Evolutionary conservation across 2,329 filamentous ascomycete genomes (phyloP).

Genomic region (Ceratocystis variospora): DNA sequence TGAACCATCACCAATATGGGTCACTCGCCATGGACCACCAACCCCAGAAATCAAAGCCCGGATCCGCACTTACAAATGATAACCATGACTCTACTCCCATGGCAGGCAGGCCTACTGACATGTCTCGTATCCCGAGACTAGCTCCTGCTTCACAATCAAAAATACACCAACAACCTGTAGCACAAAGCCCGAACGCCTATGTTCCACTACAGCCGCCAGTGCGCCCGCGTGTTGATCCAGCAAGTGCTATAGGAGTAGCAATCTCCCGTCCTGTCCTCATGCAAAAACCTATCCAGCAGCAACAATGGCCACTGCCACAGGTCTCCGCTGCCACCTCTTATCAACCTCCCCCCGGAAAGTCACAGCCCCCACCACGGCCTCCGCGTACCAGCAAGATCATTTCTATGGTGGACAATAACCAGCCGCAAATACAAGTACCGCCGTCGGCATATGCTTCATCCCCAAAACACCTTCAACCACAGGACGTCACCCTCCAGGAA

Average conservation of each 20-base stretch:
- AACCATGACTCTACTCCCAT: background rate
- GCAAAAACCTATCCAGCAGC: constrained; percentile 40
- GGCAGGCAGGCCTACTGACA: background rate
- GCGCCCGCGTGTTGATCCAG: constrained; percentile 22
- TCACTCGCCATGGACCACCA: constrained; percentile 16
- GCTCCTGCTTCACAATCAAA: constrained; percentile 19
- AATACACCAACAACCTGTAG: background rate
- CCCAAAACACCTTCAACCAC: constrained; percentile 24
- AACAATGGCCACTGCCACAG: constrained; percentile 27
- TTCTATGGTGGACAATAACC: constrained; percentile 40
- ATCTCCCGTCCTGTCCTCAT: constrained; percentile 42
- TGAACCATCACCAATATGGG: constrained; percentile 18
- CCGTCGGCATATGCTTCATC: background rate
- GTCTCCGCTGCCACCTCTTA: constrained; percentile 30
- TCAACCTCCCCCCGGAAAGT: constrained; percentile 37
- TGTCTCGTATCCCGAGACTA: constrained; percentile 17
- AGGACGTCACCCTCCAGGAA: constrained; percentile 26
- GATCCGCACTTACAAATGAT: constrained; percentile 11
- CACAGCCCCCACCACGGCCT: constrained; percentile 41
- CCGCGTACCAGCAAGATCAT: constrained; percentile 38
- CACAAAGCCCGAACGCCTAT: background rate
- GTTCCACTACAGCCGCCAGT: constrained; percentile 1
- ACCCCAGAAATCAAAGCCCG: constrained; percentile 13
- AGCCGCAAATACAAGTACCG: constrained; percentile 39
- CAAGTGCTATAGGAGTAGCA: constrained; percentile 26